These are phyloP conservation scores for Ceratopteris richardii DNA, from an alignment of 75 land plant genomes.

Conservation along the genomic window DNA sequence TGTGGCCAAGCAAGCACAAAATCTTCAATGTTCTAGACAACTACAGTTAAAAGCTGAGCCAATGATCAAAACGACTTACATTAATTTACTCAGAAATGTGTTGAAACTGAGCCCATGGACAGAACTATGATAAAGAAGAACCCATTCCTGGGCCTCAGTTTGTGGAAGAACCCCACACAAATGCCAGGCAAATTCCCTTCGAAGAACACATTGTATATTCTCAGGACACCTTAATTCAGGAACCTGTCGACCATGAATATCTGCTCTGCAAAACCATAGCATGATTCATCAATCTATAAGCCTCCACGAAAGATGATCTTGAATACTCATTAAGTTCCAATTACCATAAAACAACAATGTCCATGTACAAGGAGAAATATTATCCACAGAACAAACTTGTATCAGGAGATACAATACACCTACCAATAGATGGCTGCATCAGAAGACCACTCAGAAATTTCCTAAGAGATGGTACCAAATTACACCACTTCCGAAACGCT, in stretches of 20 bases:
- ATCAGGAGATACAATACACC: slow-evolving; percentile 39
- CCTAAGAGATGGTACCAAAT: slow-evolving; percentile 60
- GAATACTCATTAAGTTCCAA: no score
- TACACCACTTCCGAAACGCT: slow-evolving; percentile 71
- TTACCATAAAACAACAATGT: no score
- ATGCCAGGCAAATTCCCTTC: slow-evolving; percentile 83
- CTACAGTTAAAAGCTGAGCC: no score
- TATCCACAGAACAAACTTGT: no score
- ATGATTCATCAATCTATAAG: no score
- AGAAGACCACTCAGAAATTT: slow-evolving; percentile 64
- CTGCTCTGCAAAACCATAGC: slow-evolving; percentile 32
- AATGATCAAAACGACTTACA: no score
- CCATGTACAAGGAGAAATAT: no score
- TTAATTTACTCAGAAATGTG: slow-evolving; percentile 65
- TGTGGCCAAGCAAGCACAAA: no score
- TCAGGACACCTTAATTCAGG: neutral
- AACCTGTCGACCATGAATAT: slow-evolving; percentile 26
- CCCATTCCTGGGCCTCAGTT: slow-evolving; percentile 62
- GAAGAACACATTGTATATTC: slow-evolving; percentile 32
- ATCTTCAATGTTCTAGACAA: no score
- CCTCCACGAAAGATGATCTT: neutral
- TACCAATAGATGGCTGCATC: slow-evolving; percentile 51
- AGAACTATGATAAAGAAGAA: slow-evolving; percentile 73
- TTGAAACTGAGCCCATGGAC: slow-evolving; percentile 79
- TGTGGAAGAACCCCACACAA: slow-evolving; percentile 68